Percentiles rank a stretch among this genome's conserved stretches.
Conservation (phyloP, 805 yeast species). For the Vanderwaltozyma tropicalis region DNA sequence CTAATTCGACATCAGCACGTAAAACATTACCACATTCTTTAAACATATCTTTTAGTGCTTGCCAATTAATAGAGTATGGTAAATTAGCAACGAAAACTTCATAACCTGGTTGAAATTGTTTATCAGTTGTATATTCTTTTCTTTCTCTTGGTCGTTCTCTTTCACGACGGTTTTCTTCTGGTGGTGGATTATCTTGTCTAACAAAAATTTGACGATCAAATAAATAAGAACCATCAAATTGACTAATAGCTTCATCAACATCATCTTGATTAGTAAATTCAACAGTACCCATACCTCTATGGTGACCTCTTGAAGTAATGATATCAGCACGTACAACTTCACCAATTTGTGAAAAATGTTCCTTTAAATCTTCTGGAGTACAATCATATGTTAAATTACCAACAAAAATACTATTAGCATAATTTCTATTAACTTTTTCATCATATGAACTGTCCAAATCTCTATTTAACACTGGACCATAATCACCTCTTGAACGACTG, state of each 20-base stretch:
- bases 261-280: slow-evolving; percentile 59
- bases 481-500: slow-evolving; percentile 13
- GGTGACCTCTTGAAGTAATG: slow-evolving; percentile 64
- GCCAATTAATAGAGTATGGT: slow-evolving; percentile 78
- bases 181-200: slow-evolving; percentile 85
- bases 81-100: slow-evolving; percentile 74
- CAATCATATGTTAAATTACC: slow-evolving; percentile 64
- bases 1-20: slow-evolving; percentile 68
- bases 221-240: slow-evolving; percentile 53
- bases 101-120: slow-evolving; percentile 8
- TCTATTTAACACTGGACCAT: slow-evolving; percentile 17
- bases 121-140: not conserved
- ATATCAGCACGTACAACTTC: slow-evolving; percentile 74
- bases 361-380: slow-evolving; percentile 49
- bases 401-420: slow-evolving; percentile 57
- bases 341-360: slow-evolving; percentile 49
- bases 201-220: slow-evolving; percentile 76
- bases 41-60: slow-evolving; percentile 75
- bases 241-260: slow-evolving; percentile 60
- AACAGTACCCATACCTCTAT: slow-evolving; percentile 87
- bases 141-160: slow-evolving; percentile 2
- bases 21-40: slow-evolving; percentile 65
- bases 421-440: slow-evolving; percentile 41
- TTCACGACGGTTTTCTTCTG: slow-evolving; percentile 26
- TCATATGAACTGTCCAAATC: slow-evolving; percentile 20